These are phyloP conservation scores for Nematocida homosporus DNA, from an alignment of 371 early-diverging fungal genomes.

Conservation along the genomic window DNA sequence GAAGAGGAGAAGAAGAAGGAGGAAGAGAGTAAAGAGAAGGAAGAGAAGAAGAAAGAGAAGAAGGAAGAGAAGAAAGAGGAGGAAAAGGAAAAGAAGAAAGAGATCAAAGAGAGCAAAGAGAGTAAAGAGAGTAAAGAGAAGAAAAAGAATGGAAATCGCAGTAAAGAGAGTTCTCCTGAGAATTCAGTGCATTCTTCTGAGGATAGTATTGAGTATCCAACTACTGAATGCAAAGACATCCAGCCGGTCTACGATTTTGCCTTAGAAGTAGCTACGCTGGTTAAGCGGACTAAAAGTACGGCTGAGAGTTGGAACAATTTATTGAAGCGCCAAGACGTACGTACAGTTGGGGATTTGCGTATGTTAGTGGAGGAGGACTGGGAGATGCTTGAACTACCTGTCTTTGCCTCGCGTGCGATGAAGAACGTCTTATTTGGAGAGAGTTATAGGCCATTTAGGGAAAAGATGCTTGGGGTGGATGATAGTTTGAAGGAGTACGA, in stretches of 20 bases:
- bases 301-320: conserved; percentile 69
- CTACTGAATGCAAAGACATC: conserved; percentile 57
- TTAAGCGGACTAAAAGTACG: conserved; percentile 58
- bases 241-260: conserved; percentile 63
- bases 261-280: conserved; percentile 58
- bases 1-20: too few relatives aligned
- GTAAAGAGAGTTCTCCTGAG: conserved; percentile 10
- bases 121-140: too few relatives aligned
- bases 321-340: conserved; percentile 77
- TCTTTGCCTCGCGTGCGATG: conserved; percentile 77
- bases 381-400: conserved; percentile 72
- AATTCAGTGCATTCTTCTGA: conserved; percentile 34
- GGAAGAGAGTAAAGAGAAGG: too few relatives aligned
- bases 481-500: conserved; percentile 59
- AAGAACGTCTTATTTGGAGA: conserved; percentile 69
- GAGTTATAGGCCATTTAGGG: conserved; percentile 71
- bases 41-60: neutral
- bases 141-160: neutral
- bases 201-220: conserved; percentile 31
- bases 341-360: conserved; percentile 74
- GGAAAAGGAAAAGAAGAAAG: neutral
- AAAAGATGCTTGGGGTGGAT: conserved; percentile 62
- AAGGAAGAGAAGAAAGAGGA: neutral
- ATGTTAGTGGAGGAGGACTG: conserved; percentile 68
- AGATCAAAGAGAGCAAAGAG: neutral